Conservation (phyloP, 2,329 filamentous ascomycete species). For the Colletotrichum limetticola region DNA sequence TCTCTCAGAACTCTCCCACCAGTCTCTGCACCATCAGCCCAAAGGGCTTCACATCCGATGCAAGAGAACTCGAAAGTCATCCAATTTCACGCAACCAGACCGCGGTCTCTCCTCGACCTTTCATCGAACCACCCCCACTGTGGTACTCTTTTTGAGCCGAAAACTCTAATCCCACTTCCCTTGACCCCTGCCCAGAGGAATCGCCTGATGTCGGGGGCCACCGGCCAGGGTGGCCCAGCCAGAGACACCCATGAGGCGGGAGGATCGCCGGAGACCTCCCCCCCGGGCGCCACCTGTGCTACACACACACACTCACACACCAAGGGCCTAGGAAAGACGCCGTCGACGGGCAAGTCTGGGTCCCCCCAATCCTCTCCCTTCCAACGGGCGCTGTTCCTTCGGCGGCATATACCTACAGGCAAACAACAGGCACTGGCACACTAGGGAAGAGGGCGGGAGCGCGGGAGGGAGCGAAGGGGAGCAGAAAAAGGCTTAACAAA, state of each 20-base stretch:
- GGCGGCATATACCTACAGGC: background rate
- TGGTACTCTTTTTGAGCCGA: background rate
- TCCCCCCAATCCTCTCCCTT: background rate
- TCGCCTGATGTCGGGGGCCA: conserved; percentile 16
- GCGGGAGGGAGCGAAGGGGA: background rate
- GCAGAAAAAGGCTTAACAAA: background rate
- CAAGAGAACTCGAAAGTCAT: background rate
- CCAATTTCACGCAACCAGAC: conserved; percentile 11
- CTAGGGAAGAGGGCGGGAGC: conserved; percentile 4
- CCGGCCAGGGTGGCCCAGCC: background rate
- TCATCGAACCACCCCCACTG: conserved; percentile 3
- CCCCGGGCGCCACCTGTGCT: background rate
- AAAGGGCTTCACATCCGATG: background rate
- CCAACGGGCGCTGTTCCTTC: background rate
- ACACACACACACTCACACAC: background rate
- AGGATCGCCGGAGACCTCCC: conserved; percentile 22
- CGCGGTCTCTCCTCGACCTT: background rate
- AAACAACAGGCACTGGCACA: background rate
- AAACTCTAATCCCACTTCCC: conserved; percentile 30
- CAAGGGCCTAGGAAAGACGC: background rate
- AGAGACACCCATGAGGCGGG: conserved; percentile 8
- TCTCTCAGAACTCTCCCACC: background rate
- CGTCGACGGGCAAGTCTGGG: background rate
- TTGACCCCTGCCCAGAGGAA: background rate
- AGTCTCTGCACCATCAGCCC: background rate